Evolutionary conservation across 176 grass and related monocot genomes (phyloP).

Genomic region (Hordeum marinum): DNA sequence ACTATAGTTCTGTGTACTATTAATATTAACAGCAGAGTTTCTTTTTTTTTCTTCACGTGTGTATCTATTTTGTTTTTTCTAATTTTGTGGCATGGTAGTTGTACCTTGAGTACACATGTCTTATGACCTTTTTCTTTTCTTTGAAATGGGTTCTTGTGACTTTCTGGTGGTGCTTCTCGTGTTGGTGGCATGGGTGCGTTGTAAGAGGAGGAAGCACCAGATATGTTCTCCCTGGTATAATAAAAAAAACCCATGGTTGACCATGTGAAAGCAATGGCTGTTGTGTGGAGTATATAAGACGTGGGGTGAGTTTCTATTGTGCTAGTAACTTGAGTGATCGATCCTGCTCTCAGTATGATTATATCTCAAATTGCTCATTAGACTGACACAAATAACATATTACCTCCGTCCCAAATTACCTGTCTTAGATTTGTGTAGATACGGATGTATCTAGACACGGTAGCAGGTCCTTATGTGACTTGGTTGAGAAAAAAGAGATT

Average conservation of each 20-base stretch:
- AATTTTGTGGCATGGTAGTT: not conserved
- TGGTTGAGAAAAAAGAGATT: not conserved
- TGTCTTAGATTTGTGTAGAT: no score
- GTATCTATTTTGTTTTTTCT: not conserved
- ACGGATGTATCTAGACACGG: no score
- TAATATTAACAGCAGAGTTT: not conserved
- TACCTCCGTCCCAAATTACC: no score
- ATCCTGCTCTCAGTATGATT: not conserved
- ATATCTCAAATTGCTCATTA: not conserved
- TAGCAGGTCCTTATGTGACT: not conserved
- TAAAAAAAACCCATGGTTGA: not conserved
- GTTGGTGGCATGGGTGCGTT: not conserved
- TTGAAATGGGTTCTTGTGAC: not conserved
- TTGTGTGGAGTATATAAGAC: not conserved
- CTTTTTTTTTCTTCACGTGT: not conserved
- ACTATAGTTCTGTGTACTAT: not conserved
- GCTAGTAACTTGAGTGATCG: not conserved
- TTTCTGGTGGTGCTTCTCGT: not conserved
- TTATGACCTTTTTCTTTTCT: not conserved
- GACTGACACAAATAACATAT: not conserved
- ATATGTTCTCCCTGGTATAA: not conserved
- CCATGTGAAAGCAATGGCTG: not conserved
- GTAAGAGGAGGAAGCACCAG: not conserved
- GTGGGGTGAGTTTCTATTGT: not conserved
- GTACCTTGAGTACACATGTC: not conserved